Base-by-base conservation (phyloP, 179 eudicot species). In the Carnegiea gigantea region DNA sequence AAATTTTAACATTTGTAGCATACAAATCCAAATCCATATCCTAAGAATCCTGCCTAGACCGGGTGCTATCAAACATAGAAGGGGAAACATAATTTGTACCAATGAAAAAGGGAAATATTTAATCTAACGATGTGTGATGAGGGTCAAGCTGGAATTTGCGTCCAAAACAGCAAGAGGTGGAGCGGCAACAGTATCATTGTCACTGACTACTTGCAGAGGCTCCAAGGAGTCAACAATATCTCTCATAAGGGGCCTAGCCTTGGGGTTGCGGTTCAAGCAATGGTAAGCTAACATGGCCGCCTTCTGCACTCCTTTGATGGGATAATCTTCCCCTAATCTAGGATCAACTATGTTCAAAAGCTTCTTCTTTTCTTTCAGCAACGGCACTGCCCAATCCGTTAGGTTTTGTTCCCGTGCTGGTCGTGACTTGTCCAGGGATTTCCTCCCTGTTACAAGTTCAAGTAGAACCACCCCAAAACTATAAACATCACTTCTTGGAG, bases 211-310 rank as follows among this genome's bases (percentile, higher is more conserved):
- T 83, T 90, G 98, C 40, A 95, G 94, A 77, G 97, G 98, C 86
- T 95, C 98, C 76, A 95, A 78, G 26, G 98, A 87, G 77, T 93
- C 98, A 0, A 95, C 98, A 4, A 95, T 87, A 75, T 95, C 98
- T 9, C 94, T 86, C 98, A 95, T 95, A 11, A 93, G 84, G 6
- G 98, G 98, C 78, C 98, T 88, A 8, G 97, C 97, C 87, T 95
- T 95, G 0, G 98, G 98, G 74, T 95, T 95, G n/a, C 93, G 92
- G 75, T 93, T 91, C 76, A 94, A 87, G 86, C 97, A 94, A 60
- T 94, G 98, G 83, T 93, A 94, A 20, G 97, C 92, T 43, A 94
- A 88, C 95, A 94, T 94, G 6, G 93, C 98, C 6, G 95, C 97
- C 91, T 93, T 94, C 18, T 93, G 95, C n/a, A 86, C 90, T 75